Base-by-base conservation (phyloP, 768 basidiomycete genomes). In the Cystofilobasidium bisporidii region DNA sequence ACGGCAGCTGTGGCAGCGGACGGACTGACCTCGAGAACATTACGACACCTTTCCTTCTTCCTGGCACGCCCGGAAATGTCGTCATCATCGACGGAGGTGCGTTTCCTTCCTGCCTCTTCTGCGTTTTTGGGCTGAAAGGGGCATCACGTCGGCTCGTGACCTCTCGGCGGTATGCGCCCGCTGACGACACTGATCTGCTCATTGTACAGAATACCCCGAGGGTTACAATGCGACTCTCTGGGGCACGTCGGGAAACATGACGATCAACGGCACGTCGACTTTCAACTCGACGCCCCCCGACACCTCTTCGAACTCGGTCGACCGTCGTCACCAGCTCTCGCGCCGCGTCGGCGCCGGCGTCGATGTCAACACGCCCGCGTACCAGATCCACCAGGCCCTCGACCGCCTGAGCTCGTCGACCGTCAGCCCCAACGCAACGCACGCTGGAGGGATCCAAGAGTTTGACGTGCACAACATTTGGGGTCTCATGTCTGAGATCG, bases 201-300 rank as follows among this genome's bases (percentile, higher is more conserved):
- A 12, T 36, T 36, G 36, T 36, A 6, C 36, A 36, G 36, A 15
- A 17, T 88, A 85, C 71, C 87, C 87, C 32, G 87, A 88, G 79
- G 86, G 86, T 50, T 88, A 88, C 73, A 81, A 88, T 71, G 71
- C 80, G 24, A 80, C 82, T 0, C 72, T 82, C 18, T 87, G 80
- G 72, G 87, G 86, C 18, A 82, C 83, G 0, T 87, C 86, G 70
- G 87, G 87, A 5, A 89, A 88, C 72, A 82, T 88, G 74, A 87
- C 85, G 17, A 81, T 87, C 70, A 85, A 71, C 60, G 70, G 70
- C 3, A 43, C 33, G 8, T 59, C 56, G 20, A 71, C 70, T 20
- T 71, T 64, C 55, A 47, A 59, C 17, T 38, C 56, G 10, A 55
- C 59, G 9, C 41, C 61, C 10, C 41, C 41, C 24, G 45, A n/a